Base-by-base conservation (phyloP, 768 basidiomycete species). In the Cystofilobasidium capitatum region DNA sequence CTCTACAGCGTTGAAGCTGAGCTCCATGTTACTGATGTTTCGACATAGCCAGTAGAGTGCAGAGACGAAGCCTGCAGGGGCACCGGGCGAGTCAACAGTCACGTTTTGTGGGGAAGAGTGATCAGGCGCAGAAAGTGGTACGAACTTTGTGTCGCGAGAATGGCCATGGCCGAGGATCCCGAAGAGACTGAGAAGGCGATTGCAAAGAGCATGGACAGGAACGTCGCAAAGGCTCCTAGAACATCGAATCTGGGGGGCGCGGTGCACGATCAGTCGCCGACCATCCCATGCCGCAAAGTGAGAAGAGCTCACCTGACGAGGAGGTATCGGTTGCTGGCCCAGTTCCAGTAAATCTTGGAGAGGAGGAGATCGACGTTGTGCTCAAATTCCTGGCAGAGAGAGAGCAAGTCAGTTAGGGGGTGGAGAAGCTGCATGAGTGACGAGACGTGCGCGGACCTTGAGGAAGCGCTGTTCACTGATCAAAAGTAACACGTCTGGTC, bases 1-100 rank as follows among this genome's bases (percentile, higher is more conserved):
- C 72, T 88, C 87, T 1, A 88, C 83, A 44, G 85, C 84, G 72
- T 86, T 87, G 76, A 87, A 87, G 71, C 87, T 85, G 16, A 87
- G 80, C 73, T 87, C 87, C 1, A 87, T 75, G 71, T 86, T 85
- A 14, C 24, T 67, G 20, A 67, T 26, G 36, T 67, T 67, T 29
- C 66, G 3, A 86, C 86, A 70, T 22, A 64, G 44, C 58, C 66
- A 71, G 68, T 64, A 64, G 24, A 70, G 37, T 0, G 51, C 51
- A 20, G 17, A 37, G 33, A 63, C 33, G 40, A 44, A 61, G 24
- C 2, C n/a, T 20, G 40, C 3, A 17, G n/a, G 7, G 8, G 12
- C 8, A 20, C 31, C 49, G 31, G n/a, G n/a, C n/a, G n/a, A n/a
- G n/a, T n/a, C n/a, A n/a, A n/a, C n/a, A n/a, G n/a, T n/a, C n/a